Base-by-base conservation (phyloP, 1,284 basidiomycete species). In the Ustilago xerochloae region DNA sequence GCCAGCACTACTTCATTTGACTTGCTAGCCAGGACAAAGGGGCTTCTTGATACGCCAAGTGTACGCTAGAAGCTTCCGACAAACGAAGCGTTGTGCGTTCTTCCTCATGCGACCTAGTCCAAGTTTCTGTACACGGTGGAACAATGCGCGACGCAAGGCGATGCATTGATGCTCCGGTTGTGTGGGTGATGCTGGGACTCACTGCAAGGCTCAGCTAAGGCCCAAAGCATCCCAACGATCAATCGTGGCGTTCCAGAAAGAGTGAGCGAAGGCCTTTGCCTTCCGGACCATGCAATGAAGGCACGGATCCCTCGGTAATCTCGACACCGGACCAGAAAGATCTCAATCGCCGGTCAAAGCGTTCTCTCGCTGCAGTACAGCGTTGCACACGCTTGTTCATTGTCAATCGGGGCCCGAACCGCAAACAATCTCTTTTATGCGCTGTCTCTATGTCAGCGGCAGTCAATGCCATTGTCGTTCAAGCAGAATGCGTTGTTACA, bases 121-220 rank as follows among this genome's bases (percentile, higher is more conserved):
- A n/a, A n/a, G n/a, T n/a, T n/a, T n/a, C n/a, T n/a, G n/a, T n/a
- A n/a, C n/a, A n/a, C n/a, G n/a, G n/a, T n/a, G n/a, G n/a, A n/a
- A n/a, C n/a, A n/a, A n/a, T n/a, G n/a, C 48, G 59, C 51, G 52
- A 62, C 46, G 38, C 45, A 39, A 62, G 46, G 51, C 51, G 59
- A 62, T 54, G 51, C 59, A 41, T n/a, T n/a, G n/a, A n/a, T n/a
- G n/a, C n/a, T n/a, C n/a, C n/a, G n/a, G n/a, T n/a, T n/a, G n/a
- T n/a, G n/a, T n/a, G n/a, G n/a, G n/a, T n/a, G n/a, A n/a, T n/a
- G n/a, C n/a, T n/a, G n/a, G n/a, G n/a, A n/a, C n/a, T n/a, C n/a
- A n/a, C n/a, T n/a, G n/a, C n/a, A n/a, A n/a, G n/a, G n/a, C n/a
- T n/a, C n/a, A n/a, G n/a, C n/a, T n/a, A n/a, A n/a, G n/a, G n/a